These are phyloP conservation scores for Phytophthora pisi DNA, from an alignment of 352 stramenopile species.

Conservation along the genomic window DNA sequence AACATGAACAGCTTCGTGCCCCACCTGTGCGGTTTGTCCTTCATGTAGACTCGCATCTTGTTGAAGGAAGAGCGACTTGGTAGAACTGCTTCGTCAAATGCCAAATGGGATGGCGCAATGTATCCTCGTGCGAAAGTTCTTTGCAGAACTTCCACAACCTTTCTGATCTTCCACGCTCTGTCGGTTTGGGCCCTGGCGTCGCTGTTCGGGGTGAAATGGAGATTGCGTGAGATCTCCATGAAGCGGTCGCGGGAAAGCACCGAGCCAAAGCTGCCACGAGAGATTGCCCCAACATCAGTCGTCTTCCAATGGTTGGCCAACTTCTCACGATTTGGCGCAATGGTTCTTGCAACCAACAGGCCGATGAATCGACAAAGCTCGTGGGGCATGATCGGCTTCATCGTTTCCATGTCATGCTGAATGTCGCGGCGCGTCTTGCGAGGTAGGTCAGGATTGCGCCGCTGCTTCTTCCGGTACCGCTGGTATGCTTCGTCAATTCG, in stretches of 20 bases:
- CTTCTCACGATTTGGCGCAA: neutral
- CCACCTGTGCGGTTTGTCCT: too few relatives aligned
- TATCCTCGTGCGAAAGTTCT: neutral
- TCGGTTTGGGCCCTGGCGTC: neutral
- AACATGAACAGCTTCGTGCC: too few relatives aligned
- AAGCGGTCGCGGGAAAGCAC: neutral
- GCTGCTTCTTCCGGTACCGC: neutral
- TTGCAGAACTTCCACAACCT: neutral
- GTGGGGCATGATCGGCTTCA: neutral
- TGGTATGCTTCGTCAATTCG: neutral
- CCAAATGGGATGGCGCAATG: neutral
- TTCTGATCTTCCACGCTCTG: neutral
- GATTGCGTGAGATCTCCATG: slow-evolving; percentile 2
- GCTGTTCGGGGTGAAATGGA: slow-evolving; percentile 1
- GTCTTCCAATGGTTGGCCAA: neutral
- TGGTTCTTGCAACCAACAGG: neutral
- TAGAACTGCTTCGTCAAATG: neutral
- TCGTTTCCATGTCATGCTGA: neutral
- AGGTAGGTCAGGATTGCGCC: neutral
- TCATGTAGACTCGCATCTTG: too few relatives aligned
- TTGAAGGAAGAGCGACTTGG: neutral
- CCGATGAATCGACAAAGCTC: neutral
- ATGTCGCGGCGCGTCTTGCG: neutral
- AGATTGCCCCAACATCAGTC: neutral
- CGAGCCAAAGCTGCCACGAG: neutral